A percentile compares a stretch with the other conserved stretches of the same genome.
phyloP scores from a whole-genome alignment of 495 filamentous ascomycete genomes.

The Collariella sp. region DNA sequence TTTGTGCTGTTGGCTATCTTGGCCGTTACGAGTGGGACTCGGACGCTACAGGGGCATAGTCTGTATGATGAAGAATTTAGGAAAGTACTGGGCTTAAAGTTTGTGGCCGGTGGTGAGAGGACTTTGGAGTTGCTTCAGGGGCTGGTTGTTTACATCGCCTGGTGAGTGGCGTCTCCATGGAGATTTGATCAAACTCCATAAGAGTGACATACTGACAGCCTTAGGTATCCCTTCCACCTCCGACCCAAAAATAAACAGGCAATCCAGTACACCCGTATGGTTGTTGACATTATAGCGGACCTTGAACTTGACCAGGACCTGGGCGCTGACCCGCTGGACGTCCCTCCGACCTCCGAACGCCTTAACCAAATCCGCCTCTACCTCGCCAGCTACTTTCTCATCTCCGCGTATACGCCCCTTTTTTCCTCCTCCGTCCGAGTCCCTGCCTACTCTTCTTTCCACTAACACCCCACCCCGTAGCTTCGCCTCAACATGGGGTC shows the following conservation, averaged over 20 bases:
- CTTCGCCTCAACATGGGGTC: constrained; percentile 28
- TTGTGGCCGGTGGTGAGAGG: constrained; percentile 40
- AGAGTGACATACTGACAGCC: not conserved
- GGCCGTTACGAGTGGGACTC: constrained; percentile 36
- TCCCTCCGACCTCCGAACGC: constrained; percentile 9
- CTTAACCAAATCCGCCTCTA: constrained; percentile 34
- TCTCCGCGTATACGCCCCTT: constrained; percentile 26
- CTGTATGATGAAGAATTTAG: constrained; percentile 44
- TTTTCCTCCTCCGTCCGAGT: not conserved
- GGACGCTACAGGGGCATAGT: constrained; percentile 37
- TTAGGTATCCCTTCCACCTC: constrained; percentile 44
- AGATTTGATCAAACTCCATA: not conserved
- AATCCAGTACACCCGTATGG: constrained; percentile 39
- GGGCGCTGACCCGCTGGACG: constrained; percentile 1
- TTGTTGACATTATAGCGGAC: constrained; percentile 38
- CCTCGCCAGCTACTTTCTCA: constrained; percentile 30
- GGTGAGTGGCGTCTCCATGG: constrained; percentile 25
- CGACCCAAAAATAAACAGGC: constrained; percentile 38
- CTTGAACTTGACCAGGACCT: constrained; percentile 34
- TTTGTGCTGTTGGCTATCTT: constrained; percentile 40
- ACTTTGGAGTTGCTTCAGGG: constrained; percentile 39
- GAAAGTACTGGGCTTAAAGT: constrained; percentile 41
- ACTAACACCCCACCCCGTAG: constrained; percentile 13
- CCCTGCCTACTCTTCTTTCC: not conserved
- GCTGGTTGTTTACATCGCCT: constrained; percentile 37